Conservation (phyloP, 2,329 filamentous ascomycete species). For the Chrysosporium queenslandicum region DNA sequence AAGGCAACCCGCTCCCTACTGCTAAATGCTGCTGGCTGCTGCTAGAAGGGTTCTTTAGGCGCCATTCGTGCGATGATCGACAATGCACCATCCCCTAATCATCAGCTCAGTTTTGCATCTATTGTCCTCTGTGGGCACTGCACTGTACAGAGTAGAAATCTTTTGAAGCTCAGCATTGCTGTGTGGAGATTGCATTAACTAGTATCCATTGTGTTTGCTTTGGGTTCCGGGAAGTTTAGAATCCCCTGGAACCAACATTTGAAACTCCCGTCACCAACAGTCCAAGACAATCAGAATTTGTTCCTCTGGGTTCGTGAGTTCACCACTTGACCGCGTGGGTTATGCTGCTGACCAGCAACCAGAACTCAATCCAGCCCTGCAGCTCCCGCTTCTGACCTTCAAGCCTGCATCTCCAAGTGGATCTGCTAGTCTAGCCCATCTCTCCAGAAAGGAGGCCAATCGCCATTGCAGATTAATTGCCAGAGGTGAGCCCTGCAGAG, state of each 20-base stretch:
- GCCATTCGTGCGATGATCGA: slow-evolving; percentile 1
- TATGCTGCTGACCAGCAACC: background rate
- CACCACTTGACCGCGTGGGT: too few relatives aligned
- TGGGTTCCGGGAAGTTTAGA: background rate
- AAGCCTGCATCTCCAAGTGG: background rate
- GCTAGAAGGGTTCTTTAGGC: background rate
- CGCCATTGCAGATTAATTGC: background rate
- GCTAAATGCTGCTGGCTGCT: too few relatives aligned
- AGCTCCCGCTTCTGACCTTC: slow-evolving; percentile 1
- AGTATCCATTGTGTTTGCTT: background rate
- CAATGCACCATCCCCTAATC: background rate
- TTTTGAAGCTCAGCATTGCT: background rate
- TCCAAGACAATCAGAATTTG: background rate
- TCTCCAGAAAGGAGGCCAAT: background rate
- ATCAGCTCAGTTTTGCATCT: background rate
- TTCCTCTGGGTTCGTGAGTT: background rate
- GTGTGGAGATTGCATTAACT: too few relatives aligned
- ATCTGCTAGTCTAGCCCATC: background rate
- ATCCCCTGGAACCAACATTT: background rate
- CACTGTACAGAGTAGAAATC: too few relatives aligned
- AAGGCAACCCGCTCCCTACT: too few relatives aligned
- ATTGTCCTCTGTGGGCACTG: background rate
- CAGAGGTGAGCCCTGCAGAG: background rate
- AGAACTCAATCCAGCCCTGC: background rate
- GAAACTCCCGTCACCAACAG: too few relatives aligned